Base-by-base conservation (phyloP, 179 eudicot species). In the Amaranthus tricolor region DNA sequence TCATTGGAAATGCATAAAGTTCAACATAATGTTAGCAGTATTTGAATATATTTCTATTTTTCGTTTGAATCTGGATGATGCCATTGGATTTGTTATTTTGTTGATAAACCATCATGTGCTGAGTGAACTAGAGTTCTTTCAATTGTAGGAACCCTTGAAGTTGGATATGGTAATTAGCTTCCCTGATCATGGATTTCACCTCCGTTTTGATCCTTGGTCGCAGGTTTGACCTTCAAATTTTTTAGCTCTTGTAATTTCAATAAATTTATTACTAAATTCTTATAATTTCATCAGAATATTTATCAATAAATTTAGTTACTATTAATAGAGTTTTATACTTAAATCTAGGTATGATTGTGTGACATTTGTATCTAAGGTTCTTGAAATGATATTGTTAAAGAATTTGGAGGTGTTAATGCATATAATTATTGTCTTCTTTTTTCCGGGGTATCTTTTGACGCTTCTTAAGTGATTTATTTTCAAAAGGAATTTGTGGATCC, bases 161-260 rank as follows among this genome's bases (percentile, higher is more conserved):
- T 82, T 90, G 77, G 98, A 94, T 73, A 85, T 90, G 66, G 97
- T 94, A 79, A 89, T 94, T 48, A 89, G 96, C 91, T 92, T 94
- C 77, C 98, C 98, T 9, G 98, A 94, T 84, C 98, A 94, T 76
- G 98, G 98, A 16, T 94, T 94, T 76, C 98, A 94, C 83, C 91
- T 94, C 31, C 94, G 98, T 8, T 94, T 94, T 77, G 96, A 94
- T 83, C 93, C 97, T 15, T 90, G 93, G 97, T 94, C 96, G 9
- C 98, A 94, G 96, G 98, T 94, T 77, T 73, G 70, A 61, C 57
- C 73, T 70, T 50, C 21, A 3, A 12, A 9, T 51, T 16, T 31
- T 40, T 70, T 17, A 16, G 40, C 61, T 62, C 17, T 12, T 62
- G 12, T 31, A 21, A 17, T 57, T 40, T 56, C 65, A 12, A 31